Percentiles rank a stretch among this genome's conserved stretches.
phyloP scores from a whole-genome alignment of 1,284 basidiomycete species.

The Ceratobasidium sp. region DNA sequence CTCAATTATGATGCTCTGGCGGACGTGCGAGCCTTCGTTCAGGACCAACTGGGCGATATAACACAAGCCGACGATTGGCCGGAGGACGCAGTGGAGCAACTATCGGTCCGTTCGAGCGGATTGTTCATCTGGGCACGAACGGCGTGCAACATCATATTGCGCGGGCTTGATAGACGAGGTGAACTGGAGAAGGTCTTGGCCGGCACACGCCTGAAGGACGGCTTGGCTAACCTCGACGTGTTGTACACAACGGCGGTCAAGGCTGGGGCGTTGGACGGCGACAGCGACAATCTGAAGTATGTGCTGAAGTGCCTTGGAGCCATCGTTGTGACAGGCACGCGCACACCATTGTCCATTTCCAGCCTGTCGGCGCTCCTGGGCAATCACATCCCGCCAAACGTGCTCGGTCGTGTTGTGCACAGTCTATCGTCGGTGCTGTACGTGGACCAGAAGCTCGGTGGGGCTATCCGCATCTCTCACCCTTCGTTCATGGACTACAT shows the following conservation, averaged over 20 bases:
- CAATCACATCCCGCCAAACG: background rate
- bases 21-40: constrained; percentile 6
- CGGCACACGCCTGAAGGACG: background rate
- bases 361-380: background rate
- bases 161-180: background rate
- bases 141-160: constrained; percentile 3
- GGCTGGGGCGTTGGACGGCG: too few species aligned
- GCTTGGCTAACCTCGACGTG: background rate
- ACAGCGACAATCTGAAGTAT: background rate
- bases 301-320: background rate
- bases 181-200: background rate
- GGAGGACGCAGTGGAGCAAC: background rate
- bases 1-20: background rate
- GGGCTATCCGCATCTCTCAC: constrained; percentile 29
- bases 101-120: background rate
- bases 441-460: background rate
- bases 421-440: constrained; percentile 35
- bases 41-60: background rate
- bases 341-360: background rate
- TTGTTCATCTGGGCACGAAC: constrained; percentile 41
- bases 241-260: constrained; percentile 12
- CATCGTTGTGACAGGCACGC: background rate
- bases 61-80: background rate
- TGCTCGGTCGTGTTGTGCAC: background rate
- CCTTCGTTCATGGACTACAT: constrained; percentile 36